Evolutionary conservation across 1,139 yeast species (phyloP), one percentile per base, ranked within the genome.

Genomic region (Wickerhamomyces sp.): DNA sequence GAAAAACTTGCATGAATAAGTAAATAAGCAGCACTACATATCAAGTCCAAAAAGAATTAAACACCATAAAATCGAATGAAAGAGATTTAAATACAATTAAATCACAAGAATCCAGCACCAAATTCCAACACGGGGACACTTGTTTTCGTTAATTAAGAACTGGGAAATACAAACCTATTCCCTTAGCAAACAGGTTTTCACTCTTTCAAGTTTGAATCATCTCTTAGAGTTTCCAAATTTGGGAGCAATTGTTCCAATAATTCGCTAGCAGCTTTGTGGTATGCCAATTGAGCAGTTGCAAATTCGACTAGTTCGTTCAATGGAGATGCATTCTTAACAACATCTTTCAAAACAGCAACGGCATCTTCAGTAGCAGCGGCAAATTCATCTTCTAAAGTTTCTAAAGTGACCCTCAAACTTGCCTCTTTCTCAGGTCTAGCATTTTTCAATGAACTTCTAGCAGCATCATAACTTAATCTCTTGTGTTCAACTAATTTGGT

Each of bases 281-380:
- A 86, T 20, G 87, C 86, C 57, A 84, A 70, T 63, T 86, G 95
- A 30, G 95, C 95, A 51, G 73, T 73, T 38, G 80, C 73, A 48
- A 86, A 70, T 55, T 81, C 89, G 40, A 72, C 69, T 45, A 86
- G 64, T 56, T 81, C 83, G 39, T 78, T 72, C 51, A 84, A 67
- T 16, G 91, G 86, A 49, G 78, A 75, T 25, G 91, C 80, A 41
- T 80, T 72, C 42, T 80, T 81, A 50, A 86, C 75, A 18, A 84
- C 89, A 55, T 81, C 80, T 64, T 81, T 86, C 91, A 87, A 81
- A 42, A 84, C 77, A 33, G 78, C 70, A 36, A 85, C 87, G 23
- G 95, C 94, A 55, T 84, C 95, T 61, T 87, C 95, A 24, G 88
- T 89, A 16, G 91, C 84, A 47, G 85, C 86, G 30, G 93, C 95